A percentile compares a stretch with the other conserved stretches of the same genome.
Evolutionary conservation across 1,284 basidiomycete species (phyloP).

Genomic region (Malassezia yamatoensis): DNA sequence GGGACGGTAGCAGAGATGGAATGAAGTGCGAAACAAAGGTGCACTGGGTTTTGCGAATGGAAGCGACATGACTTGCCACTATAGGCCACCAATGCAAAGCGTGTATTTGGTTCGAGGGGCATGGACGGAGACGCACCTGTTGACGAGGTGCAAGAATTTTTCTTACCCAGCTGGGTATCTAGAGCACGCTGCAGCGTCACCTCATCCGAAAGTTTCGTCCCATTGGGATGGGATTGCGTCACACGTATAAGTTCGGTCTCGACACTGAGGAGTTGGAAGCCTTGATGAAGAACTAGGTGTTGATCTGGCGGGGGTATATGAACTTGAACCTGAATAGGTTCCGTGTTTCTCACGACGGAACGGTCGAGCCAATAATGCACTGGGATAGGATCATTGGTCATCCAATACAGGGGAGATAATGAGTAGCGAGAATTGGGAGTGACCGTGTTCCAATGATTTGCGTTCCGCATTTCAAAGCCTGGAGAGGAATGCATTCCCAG

Average conservation of each 20-base stretch:
- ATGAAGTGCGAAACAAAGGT: neutral
- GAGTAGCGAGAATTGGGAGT: slow-evolving; percentile 16
- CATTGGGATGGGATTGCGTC: slow-evolving; percentile 24
- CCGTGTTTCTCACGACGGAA: slow-evolving; percentile 38
- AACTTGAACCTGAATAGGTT: slow-evolving; percentile 37
- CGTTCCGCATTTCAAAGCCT: slow-evolving; percentile 17
- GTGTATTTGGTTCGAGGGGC: neutral
- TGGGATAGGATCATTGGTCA: slow-evolving; percentile 20
- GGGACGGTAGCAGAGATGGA: neutral
- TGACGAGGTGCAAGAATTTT: neutral
- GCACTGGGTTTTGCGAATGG: slow-evolving; percentile 20
- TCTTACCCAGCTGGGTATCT: neutral
- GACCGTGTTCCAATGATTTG: slow-evolving; percentile 10
- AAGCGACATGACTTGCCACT: slow-evolving; percentile 26
- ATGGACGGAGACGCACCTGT: neutral
- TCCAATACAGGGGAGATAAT: slow-evolving; percentile 29
- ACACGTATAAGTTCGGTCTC: slow-evolving; percentile 36
- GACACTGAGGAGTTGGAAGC: slow-evolving; percentile 33
- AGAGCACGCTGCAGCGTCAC: neutral
- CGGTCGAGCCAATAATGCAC: slow-evolving; percentile 34
- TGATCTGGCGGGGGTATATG: slow-evolving; percentile 35
- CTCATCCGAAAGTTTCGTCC: slow-evolving; percentile 5
- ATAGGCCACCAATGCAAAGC: slow-evolving; percentile 19
- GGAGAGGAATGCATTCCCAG: slow-evolving; percentile 16
- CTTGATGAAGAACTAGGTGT: slow-evolving; percentile 24